Percentiles rank a stretch among this genome's conserved stretches.
Conservation (phyloP, 78 protist species). For the Kipferlia bialata region DNA sequence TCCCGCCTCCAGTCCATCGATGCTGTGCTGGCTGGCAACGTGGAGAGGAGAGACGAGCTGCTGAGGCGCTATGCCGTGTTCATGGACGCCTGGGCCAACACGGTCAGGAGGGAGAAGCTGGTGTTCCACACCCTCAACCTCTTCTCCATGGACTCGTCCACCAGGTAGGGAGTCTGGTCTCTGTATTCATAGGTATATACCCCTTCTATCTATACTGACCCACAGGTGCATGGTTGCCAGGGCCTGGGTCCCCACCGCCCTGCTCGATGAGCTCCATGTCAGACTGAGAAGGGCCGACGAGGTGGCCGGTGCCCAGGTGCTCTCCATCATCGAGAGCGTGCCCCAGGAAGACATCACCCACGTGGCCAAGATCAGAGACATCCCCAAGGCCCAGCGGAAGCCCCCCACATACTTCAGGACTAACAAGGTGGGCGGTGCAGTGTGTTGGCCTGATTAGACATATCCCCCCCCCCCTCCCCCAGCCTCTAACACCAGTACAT, state of each 20-base stretch:
- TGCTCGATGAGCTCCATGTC: not conserved
- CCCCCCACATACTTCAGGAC: conserved; percentile 85
- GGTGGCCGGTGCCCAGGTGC: conserved; percentile 1
- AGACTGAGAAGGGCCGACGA: not conserved
- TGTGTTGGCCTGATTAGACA: too few relatives aligned
- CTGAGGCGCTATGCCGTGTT: not conserved
- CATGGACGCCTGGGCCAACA: not conserved
- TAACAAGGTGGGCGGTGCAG: too few relatives aligned
- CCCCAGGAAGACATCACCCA: too few relatives aligned
- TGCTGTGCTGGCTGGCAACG: not conserved
- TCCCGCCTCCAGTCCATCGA: not conserved
- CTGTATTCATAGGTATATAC: too few relatives aligned
- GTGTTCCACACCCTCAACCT: conserved; percentile 18
- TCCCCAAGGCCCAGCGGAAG: too few relatives aligned
- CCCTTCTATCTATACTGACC: too few relatives aligned
- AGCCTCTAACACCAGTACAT: too few relatives aligned
- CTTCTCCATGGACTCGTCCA: conserved; percentile 7
- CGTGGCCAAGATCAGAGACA: too few relatives aligned
- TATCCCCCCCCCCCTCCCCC: too few relatives aligned
- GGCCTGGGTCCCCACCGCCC: conserved; percentile 1
- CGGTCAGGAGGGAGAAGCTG: not conserved
- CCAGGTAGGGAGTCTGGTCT: too few relatives aligned
- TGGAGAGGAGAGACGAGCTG: not conserved
- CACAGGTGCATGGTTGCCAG: not conserved
- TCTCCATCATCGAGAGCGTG: conserved; percentile 7